phyloP scores from a whole-genome alignment of 1,284 basidiomycete genomes.

The Pyrrhoderma noxium region DNA sequence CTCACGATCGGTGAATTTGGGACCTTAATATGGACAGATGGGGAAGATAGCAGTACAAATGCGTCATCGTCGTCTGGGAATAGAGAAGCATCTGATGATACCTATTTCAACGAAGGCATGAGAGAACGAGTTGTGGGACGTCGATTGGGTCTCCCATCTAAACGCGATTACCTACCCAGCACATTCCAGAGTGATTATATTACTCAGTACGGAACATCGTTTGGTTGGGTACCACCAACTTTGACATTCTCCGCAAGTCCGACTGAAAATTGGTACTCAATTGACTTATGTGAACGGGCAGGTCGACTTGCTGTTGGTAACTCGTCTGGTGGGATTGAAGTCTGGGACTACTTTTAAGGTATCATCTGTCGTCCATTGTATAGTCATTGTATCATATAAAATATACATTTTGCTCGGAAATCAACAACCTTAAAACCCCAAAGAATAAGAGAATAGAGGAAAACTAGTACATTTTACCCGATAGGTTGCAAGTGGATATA shows the following conservation, averaged over 20 bases:
- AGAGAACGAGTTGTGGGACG: slow-evolving; percentile 13
- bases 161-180: background rate
- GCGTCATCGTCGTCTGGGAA: slow-evolving; percentile 19
- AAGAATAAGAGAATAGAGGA: no score
- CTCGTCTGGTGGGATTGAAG: slow-evolving; percentile 39
- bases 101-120: slow-evolving; percentile 35
- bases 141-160: slow-evolving; percentile 1
- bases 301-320: slow-evolving; percentile 52
- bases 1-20: slow-evolving; percentile 51
- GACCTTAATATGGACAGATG: slow-evolving; percentile 58
- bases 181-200: background rate
- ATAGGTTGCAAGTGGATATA: no score
- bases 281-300: slow-evolving; percentile 53
- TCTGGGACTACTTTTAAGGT: slow-evolving; percentile 38
- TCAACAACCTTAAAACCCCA: no score
- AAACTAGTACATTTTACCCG: no score
- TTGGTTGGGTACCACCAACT: background rate
- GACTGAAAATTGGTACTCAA: slow-evolving; percentile 42
- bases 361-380: background rate
- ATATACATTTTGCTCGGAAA: no score
- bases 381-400: no score
- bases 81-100: slow-evolving; percentile 17
- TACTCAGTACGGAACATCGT: background rate
- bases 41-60: slow-evolving; percentile 33
- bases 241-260: slow-evolving; percentile 35